Conservation (phyloP, 345 rosid species). For the Moringa oleifera region DNA sequence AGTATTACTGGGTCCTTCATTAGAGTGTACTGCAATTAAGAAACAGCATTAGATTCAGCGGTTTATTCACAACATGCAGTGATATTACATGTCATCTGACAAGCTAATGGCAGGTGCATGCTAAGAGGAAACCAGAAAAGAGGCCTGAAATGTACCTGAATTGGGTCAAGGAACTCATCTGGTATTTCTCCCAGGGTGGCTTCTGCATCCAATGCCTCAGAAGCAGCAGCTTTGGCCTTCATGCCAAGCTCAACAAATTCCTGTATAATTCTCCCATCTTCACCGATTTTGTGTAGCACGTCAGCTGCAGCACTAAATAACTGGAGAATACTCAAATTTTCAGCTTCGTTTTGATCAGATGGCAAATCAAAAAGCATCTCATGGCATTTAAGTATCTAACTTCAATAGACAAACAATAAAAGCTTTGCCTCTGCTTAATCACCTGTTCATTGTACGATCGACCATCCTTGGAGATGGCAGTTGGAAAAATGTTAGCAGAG, state of each 20-base stretch:
- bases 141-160: slow-evolving; percentile 48
- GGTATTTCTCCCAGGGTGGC: slow-evolving; percentile 93
- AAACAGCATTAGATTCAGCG: neutral
- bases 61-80: neutral
- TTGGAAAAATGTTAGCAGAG: slow-evolving; percentile 63
- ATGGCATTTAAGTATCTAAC: neutral
- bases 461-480: slow-evolving; percentile 93
- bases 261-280: slow-evolving; percentile 62
- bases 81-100: neutral
- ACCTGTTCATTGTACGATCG: slow-evolving; percentile 97
- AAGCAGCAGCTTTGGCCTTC: slow-evolving; percentile 84
- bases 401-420: neutral
- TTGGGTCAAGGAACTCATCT: slow-evolving; percentile 98
- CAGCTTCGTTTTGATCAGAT: slow-evolving; percentile 14
- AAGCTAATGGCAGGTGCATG: neutral
- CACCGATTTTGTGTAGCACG: slow-evolving; percentile 77
- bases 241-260: slow-evolving; percentile 77
- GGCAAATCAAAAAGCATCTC: neutral
- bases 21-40: slow-evolving; percentile 57
- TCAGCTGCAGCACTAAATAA: slow-evolving; percentile 82
- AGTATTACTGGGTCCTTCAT: slow-evolving; percentile 99
- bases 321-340: slow-evolving; percentile 33
- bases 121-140: neutral
- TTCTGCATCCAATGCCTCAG: slow-evolving; percentile 95
- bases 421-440: slow-evolving; percentile 7